Base-by-base conservation (phyloP, 1,284 basidiomycete species). In the Pholiota adiposa region DNA sequence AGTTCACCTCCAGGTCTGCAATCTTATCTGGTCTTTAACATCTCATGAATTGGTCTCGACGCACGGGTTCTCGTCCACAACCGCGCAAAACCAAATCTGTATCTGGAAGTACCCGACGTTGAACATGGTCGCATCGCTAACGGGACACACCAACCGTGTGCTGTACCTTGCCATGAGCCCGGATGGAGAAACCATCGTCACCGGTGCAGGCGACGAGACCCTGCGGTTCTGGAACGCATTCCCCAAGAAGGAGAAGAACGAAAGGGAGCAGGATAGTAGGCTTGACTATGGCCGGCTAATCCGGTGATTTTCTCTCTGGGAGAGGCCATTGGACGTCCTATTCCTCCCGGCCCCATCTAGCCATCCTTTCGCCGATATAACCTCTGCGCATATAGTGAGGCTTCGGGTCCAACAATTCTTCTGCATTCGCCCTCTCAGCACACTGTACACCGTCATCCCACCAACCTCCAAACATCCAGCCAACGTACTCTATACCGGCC, bases 11-110 rank as follows among this genome's bases (percentile, higher is more conserved):
- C 31, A 96, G 93, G 96, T 99, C 40, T 98, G 97, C 80, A 98
- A 98, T 75, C 85, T 98, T 53, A 93, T 95, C 66, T 98, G 96
- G 96, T 97, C 94, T 4, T 82, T 92, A 57, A 97, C 93, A 23
- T 96, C 96, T 16, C 97, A 98, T 71, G 97, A 99, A 76, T 85
- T 99, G 34, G 96, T 99, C 33, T 97, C 95, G 12, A 99, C 97
- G 1, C 97, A 99, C 70, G 97, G 97, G 0, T 99, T 96, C 79
- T 97, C 94, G 19, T 93, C 90, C 5, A 95, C 94, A 2, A 89
- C 93, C 0, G 89, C 96, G 4, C 96, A 98, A 74, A 98, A 99
- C 75, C 97, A 99, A 75, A 97, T 99, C 58, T 96, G 95, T 71
- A 93, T 99, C 65, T 99, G 97, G 97, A 92, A 92, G 71, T 98